These are phyloP conservation scores for Metschnikowia cerradonensis DNA, from an alignment of 805 yeast genomes.

Conservation along the genomic window DNA sequence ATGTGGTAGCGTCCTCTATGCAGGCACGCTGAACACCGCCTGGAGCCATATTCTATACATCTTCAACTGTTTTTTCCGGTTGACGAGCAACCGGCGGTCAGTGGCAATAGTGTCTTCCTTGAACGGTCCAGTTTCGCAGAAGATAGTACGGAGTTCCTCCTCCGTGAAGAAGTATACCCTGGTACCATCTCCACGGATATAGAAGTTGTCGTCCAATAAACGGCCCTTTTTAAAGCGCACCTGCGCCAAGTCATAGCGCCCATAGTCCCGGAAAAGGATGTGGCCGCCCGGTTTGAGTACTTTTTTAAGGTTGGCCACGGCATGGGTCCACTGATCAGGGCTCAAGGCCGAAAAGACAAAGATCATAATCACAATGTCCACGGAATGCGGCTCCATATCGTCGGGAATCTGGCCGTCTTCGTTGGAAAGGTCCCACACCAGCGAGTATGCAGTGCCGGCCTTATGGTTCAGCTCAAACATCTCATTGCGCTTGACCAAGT, in stretches of 20 bases:
- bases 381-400: slow-evolving; percentile 73
- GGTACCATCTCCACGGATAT: slow-evolving; percentile 96
- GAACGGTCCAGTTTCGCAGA: slow-evolving; percentile 49
- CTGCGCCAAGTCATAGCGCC: slow-evolving; percentile 93
- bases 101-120: slow-evolving; percentile 75
- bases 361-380: slow-evolving; percentile 90
- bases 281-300: slow-evolving; percentile 90
- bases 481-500: slow-evolving; percentile 66
- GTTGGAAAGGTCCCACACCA: slow-evolving; percentile 95
- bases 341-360: slow-evolving; percentile 90
- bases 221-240: slow-evolving; percentile 88
- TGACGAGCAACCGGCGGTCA: slow-evolving; percentile 86
- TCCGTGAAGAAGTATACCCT: slow-evolving; percentile 96
- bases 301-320: slow-evolving; percentile 64
- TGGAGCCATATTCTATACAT: slow-evolving; percentile 98
- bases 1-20: slow-evolving; percentile 14
- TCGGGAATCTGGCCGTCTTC: slow-evolving; percentile 73
- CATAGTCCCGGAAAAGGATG: slow-evolving; percentile 88
- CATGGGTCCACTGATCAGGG: slow-evolving; percentile 87
- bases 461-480: slow-evolving; percentile 50
- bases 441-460: slow-evolving; percentile 60
- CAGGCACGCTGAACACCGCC: slow-evolving; percentile 58
- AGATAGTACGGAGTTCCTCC: slow-evolving; percentile 77
- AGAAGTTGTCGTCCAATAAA: slow-evolving; percentile 84
- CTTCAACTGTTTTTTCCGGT: slow-evolving; percentile 85